Conservation (phyloP, 2,329 filamentous ascomycete genomes). For the Diaporthe sp. region DNA sequence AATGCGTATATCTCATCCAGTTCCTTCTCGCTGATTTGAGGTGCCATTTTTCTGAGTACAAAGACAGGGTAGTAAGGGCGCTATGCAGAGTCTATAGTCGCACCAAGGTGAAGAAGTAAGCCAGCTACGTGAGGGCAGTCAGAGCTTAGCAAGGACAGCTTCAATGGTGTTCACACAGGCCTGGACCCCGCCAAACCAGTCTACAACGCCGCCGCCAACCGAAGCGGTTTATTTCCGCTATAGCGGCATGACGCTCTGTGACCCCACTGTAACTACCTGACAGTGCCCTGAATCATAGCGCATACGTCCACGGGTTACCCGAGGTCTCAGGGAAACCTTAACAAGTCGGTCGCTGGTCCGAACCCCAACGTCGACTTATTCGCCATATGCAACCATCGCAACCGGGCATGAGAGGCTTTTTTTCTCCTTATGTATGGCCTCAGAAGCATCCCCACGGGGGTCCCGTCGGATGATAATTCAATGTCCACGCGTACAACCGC, state of each 20-base stretch:
- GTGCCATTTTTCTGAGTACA: not conserved
- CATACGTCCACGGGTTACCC: not conserved
- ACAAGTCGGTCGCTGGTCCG: not conserved
- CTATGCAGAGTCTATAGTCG: not conserved
- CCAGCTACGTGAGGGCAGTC: not conserved
- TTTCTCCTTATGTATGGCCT: not conserved
- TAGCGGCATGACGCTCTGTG: slow-evolving; percentile 24
- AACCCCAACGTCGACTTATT: not conserved
- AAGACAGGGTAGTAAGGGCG: not conserved
- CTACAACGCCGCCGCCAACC: slow-evolving; percentile 35
- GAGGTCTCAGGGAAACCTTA: slow-evolving; percentile 1
- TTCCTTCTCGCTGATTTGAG: slow-evolving; percentile 54
- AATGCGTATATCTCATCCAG: slow-evolving; percentile 78
- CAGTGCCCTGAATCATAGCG: slow-evolving; percentile 9
- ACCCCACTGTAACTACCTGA: slow-evolving; percentile 17
- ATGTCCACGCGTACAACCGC: not conserved
- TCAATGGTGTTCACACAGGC: not conserved
- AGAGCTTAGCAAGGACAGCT: not conserved
- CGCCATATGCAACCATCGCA: not conserved
- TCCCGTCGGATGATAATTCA: not conserved
- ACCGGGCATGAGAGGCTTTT: not conserved
- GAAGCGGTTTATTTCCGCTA: slow-evolving; percentile 38
- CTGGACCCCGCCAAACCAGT: not conserved
- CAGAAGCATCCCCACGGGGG: not conserved
- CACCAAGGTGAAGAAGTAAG: not conserved